These are phyloP conservation scores for Podospora pseudocomata DNA, from an alignment of 495 filamentous ascomycete genomes.

Conservation along the genomic window DNA sequence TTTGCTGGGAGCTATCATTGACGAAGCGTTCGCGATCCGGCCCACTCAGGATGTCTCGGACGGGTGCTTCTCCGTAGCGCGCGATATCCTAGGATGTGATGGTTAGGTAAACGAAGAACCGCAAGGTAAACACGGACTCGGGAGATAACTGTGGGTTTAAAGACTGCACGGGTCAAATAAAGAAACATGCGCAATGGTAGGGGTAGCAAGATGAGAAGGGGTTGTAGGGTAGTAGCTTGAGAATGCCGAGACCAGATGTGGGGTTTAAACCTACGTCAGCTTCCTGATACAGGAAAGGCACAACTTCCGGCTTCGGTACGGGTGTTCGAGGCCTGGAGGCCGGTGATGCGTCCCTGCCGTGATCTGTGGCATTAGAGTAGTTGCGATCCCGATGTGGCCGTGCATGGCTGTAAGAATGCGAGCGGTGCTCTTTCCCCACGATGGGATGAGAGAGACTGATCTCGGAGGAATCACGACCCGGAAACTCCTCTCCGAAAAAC, in stretches of 20 bases:
- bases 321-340: slow-evolving; percentile 74
- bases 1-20: slow-evolving; percentile 39
- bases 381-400: slow-evolving; percentile 64
- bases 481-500: slow-evolving; percentile 85
- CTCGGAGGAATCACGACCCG: slow-evolving; percentile 65
- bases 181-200: background rate
- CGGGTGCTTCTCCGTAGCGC: slow-evolving; percentile 77
- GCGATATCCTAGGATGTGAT: slow-evolving; percentile 61
- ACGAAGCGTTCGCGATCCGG: slow-evolving; percentile 65
- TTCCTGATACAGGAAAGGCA: slow-evolving; percentile 93
- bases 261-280: slow-evolving; percentile 57
- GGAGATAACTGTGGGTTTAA: background rate
- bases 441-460: slow-evolving; percentile 59
- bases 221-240: slow-evolving; percentile 10
- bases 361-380: slow-evolving; percentile 65
- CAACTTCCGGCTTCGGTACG: slow-evolving; percentile 88
- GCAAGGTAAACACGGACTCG: background rate
- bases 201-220: slow-evolving; percentile 8
- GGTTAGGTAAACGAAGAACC: slow-evolving; percentile 6
- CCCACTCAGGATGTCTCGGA: slow-evolving; percentile 66
- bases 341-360: slow-evolving; percentile 62
- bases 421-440: slow-evolving; percentile 49
- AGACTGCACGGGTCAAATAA: background rate
- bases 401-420: slow-evolving; percentile 56
- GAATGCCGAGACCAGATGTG: slow-evolving; percentile 18